phyloP scores from a whole-genome alignment of 2,329 filamentous ascomycete species.

The Cordyceps sp. region DNA sequence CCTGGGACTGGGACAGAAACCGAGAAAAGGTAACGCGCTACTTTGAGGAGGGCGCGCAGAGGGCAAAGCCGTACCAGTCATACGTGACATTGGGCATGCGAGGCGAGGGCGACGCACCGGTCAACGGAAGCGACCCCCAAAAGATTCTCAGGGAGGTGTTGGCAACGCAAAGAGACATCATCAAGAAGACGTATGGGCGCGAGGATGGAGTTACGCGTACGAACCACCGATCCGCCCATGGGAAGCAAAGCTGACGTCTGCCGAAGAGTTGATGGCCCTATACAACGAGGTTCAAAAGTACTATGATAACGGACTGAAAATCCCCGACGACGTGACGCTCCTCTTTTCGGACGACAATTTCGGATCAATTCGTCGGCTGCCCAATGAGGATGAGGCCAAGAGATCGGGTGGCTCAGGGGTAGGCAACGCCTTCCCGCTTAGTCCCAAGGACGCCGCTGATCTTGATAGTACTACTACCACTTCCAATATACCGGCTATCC shows the following conservation, averaged over 20 bases:
- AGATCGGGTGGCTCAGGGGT: slow-evolving; percentile 41
- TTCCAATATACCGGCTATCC: slow-evolving; percentile 47
- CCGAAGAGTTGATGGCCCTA: slow-evolving; percentile 40
- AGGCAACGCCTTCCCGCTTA: not conserved
- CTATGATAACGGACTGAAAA: slow-evolving; percentile 39
- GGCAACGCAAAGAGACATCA: slow-evolving; percentile 32
- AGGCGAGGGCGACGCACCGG: slow-evolving; percentile 37
- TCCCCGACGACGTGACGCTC: slow-evolving; percentile 44
- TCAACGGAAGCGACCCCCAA: slow-evolving; percentile 32
- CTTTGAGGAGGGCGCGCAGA: slow-evolving; percentile 36
- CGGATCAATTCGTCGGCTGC: slow-evolving; percentile 41
- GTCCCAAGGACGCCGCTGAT: slow-evolving; percentile 5
- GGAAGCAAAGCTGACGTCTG: not conserved
- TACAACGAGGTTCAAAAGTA: slow-evolving; percentile 51
- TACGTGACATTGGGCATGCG: slow-evolving; percentile 44
- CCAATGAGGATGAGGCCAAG: slow-evolving; percentile 30
- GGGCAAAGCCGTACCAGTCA: slow-evolving; percentile 38
- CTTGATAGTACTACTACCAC: slow-evolving; percentile 28
- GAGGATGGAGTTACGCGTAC: slow-evolving; percentile 23
- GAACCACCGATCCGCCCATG: not conserved
- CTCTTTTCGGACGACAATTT: slow-evolving; percentile 48
- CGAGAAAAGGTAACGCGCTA: slow-evolving; percentile 34
- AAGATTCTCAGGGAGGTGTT: slow-evolving; percentile 36
- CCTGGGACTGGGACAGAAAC: slow-evolving; percentile 45
- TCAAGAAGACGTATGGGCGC: slow-evolving; percentile 31